These are phyloP conservation scores for Quercus lobata DNA, from an alignment of 331 rosid genomes.

Conservation along the genomic window DNA sequence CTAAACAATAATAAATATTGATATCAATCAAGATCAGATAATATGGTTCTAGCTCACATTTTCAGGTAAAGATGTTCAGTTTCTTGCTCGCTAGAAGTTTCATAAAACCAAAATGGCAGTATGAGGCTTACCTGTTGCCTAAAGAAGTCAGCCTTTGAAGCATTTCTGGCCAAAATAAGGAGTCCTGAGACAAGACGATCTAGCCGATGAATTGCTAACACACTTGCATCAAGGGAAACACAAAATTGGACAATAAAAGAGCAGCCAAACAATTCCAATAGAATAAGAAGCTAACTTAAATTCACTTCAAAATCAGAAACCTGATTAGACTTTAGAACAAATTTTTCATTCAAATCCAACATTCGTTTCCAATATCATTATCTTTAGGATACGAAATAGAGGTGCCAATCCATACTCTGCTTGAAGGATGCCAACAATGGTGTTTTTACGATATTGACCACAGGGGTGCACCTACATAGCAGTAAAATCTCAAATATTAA, in stretches of 20 bases:
- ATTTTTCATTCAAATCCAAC: too few species aligned
- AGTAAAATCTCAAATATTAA: slow-evolving; percentile 30
- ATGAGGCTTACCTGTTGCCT: slow-evolving; percentile 71
- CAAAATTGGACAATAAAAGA: slow-evolving; percentile 12
- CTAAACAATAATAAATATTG: too few species aligned
- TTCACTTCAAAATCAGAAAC: slow-evolving; percentile 6
- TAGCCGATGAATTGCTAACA: slow-evolving; percentile 79
- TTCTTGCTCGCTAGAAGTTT: not conserved
- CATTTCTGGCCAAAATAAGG: slow-evolving; percentile 88
- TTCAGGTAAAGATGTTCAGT: not conserved
- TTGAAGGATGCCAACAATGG: slow-evolving; percentile 88
- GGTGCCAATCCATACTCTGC: slow-evolving; percentile 89
- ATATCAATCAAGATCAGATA: too few species aligned
- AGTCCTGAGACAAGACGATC: slow-evolving; percentile 99
- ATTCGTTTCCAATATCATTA: not conserved
- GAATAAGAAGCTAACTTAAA: slow-evolving; percentile 3
- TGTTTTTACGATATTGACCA: slow-evolving; percentile 97
- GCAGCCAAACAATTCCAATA: slow-evolving; percentile 5
- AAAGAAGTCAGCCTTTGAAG: slow-evolving; percentile 73
- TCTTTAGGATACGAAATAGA: slow-evolving; percentile 79
- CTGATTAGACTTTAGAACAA: not conserved
- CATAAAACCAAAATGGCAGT: not conserved
- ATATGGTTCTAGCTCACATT: not conserved
- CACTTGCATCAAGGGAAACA: slow-evolving; percentile 53
- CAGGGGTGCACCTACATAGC: slow-evolving; percentile 88